Evolutionary conservation across 345 rosid species (phyloP).

Genomic region (Eucalyptus polyanthemos): DNA sequence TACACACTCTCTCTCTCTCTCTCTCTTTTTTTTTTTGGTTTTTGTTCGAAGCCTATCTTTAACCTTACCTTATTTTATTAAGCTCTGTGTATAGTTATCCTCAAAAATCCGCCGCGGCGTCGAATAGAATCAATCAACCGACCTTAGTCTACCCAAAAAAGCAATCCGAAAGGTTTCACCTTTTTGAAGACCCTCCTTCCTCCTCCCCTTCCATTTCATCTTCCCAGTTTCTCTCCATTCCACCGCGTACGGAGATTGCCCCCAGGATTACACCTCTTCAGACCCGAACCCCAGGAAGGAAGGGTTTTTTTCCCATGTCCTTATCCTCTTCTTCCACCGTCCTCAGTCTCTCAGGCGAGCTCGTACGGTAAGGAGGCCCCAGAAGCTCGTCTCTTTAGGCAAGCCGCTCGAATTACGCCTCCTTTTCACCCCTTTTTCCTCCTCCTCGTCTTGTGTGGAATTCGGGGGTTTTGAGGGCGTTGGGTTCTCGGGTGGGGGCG

Average conservation of each 20-base stretch:
- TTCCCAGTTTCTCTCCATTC: background rate
- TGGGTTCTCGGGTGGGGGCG: background rate
- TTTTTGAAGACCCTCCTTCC: background rate
- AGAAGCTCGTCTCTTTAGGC: background rate
- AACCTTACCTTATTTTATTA: background rate
- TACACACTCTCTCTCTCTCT: accelerated
- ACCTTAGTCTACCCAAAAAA: background rate
- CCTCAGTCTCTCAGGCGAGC: background rate
- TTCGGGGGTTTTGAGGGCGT: background rate
- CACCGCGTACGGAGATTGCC: background rate
- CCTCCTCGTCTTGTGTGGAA: background rate
- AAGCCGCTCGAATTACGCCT: background rate
- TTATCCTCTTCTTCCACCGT: background rate
- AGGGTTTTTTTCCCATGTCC: background rate
- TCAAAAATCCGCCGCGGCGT: background rate
- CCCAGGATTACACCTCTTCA: background rate
- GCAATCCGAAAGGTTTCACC: background rate
- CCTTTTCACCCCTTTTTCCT: background rate
- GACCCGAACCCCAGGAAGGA: background rate
- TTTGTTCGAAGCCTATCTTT: background rate
- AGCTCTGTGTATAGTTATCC: background rate
- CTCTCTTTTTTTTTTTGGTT: no score
- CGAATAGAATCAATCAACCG: background rate
- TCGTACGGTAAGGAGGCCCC: background rate
- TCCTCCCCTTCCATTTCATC: background rate